Evolutionary conservation across 208 protist genomes (phyloP).

Genomic region (Trypanosomatidae sp.): DNA sequence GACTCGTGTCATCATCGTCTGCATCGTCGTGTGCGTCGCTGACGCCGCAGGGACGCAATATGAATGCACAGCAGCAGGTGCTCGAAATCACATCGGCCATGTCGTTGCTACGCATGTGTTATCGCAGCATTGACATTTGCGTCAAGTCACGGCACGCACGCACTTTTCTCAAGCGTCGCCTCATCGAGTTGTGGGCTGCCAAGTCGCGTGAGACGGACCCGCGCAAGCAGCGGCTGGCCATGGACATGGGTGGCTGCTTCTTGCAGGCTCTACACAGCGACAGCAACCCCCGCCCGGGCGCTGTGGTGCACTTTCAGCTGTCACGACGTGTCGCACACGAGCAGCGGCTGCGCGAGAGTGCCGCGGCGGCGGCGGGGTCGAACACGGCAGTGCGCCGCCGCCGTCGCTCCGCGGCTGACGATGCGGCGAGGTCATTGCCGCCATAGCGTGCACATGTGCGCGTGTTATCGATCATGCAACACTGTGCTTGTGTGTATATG

Average conservation of each 20-base stretch:
- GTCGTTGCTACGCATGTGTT: slow-evolving; percentile 83
- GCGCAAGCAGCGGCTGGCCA: slow-evolving; percentile 77
- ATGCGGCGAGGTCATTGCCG: no score
- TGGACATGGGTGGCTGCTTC: slow-evolving; percentile 80
- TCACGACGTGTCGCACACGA: slow-evolving; percentile 63
- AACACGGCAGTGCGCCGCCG: no score
- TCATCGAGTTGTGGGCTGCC: slow-evolving; percentile 66
- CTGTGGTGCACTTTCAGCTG: slow-evolving; percentile 56
- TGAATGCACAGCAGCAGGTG: slow-evolving; percentile 72
- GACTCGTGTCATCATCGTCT: no score
- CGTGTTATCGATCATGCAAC: no score
- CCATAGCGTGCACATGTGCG: no score
- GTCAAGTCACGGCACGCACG: slow-evolving; percentile 80
- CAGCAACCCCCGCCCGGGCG: slow-evolving; percentile 56
- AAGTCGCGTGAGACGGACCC: slow-evolving; percentile 62
- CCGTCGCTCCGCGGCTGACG: no score
- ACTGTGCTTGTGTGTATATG: no score
- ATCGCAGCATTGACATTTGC: slow-evolving; percentile 82
- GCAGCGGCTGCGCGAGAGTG: slow-evolving; percentile 40
- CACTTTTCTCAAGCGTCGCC: slow-evolving; percentile 66
- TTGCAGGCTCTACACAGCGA: slow-evolving; percentile 75
- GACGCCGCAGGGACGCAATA: slow-evolving; percentile 4
- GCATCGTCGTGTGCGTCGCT: slow-evolving; percentile 1
- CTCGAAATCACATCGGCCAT: slow-evolving; percentile 67
- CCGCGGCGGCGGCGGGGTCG: slow-evolving; percentile 18